Evolutionary conservation across 2,329 filamentous ascomycete species (phyloP).

Genomic region (Epichloe hybrida): DNA sequence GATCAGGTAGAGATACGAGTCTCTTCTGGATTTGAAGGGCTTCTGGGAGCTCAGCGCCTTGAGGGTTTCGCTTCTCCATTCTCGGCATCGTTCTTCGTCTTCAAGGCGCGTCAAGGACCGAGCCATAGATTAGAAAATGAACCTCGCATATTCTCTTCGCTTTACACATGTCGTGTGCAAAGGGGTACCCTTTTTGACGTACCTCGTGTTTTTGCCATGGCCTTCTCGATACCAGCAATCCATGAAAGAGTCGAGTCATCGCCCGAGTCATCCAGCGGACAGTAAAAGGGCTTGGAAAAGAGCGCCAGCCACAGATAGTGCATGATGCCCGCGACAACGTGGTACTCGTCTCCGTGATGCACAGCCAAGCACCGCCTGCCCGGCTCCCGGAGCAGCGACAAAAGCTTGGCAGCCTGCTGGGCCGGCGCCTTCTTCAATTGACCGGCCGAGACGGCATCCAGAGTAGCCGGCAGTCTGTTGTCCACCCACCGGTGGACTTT

Average conservation of each 20-base stretch:
- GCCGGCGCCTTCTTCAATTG: conserved; percentile 14
- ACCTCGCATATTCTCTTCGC: too few relatives aligned
- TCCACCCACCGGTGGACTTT: conserved; percentile 25
- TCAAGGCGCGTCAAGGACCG: background rate
- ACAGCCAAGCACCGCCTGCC: conserved; percentile 19
- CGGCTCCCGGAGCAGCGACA: conserved; percentile 21
- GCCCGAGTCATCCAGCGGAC: conserved; percentile 20
- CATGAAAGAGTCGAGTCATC: conserved; percentile 18
- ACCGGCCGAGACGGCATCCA: conserved; percentile 20
- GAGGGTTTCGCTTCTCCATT: conserved; percentile 25
- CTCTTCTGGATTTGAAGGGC: conserved; percentile 17
- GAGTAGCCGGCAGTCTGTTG: conserved; percentile 16
- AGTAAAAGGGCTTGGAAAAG: conserved; percentile 24
- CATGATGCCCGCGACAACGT: conserved; percentile 23
- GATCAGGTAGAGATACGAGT: conserved; percentile 16
- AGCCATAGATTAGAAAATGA: too few relatives aligned
- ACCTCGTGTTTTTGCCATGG: conserved; percentile 18
- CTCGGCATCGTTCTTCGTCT: conserved; percentile 22
- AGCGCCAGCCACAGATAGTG: conserved; percentile 23
- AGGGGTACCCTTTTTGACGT: background rate
- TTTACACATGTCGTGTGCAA: background rate
- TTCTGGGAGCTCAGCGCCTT: conserved; percentile 19
- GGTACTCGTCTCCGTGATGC: conserved; percentile 21
- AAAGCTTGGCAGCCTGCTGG: conserved; percentile 17
- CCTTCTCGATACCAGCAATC: conserved; percentile 20